Evolutionary conservation across 2,329 filamentous ascomycete genomes (phyloP).

Genomic region (Aspergillus niger): DNA sequence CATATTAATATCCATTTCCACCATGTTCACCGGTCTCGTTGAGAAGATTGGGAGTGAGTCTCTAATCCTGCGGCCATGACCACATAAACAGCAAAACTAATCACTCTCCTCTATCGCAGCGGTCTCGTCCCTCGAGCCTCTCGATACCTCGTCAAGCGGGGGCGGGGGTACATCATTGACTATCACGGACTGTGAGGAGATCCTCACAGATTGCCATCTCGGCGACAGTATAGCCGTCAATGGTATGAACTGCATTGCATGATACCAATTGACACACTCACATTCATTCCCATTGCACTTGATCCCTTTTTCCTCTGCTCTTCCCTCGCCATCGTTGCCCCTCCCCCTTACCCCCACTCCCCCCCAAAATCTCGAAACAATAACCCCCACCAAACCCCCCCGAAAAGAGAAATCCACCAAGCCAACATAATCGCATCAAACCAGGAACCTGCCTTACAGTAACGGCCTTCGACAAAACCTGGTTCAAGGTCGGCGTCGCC

Average conservation of each 20-base stretch:
- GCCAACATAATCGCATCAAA: neutral
- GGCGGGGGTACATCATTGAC: slow-evolving; percentile 86
- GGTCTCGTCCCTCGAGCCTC: slow-evolving; percentile 76
- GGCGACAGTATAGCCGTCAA: slow-evolving; percentile 96
- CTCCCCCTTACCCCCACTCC: neutral
- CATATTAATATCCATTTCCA: neutral
- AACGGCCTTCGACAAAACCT: slow-evolving; percentile 63
- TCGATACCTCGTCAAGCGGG: slow-evolving; percentile 70
- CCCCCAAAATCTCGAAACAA: neutral
- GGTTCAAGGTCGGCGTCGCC: slow-evolving; percentile 90
- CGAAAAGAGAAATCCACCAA: no score
- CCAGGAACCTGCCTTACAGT: slow-evolving; percentile 84
- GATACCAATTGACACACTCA: no score
- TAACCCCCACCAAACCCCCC: neutral
- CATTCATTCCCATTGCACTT: no score
- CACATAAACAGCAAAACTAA: neutral
- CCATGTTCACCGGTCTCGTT: slow-evolving; percentile 95
- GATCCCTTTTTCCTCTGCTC: neutral
- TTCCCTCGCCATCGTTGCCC: neutral
- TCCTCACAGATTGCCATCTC: slow-evolving; percentile 79
- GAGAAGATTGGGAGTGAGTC: slow-evolving; percentile 86
- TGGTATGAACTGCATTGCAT: slow-evolving; percentile 51
- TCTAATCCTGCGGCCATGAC: slow-evolving; percentile 14
- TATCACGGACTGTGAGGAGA: slow-evolving; percentile 72
- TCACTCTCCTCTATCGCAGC: slow-evolving; percentile 53